Evolutionary conservation across 2,329 filamentous ascomycete species (phyloP), one percentile per base, ranked within the genome.

Genomic region (Ilyonectria mors-panacis): DNA sequence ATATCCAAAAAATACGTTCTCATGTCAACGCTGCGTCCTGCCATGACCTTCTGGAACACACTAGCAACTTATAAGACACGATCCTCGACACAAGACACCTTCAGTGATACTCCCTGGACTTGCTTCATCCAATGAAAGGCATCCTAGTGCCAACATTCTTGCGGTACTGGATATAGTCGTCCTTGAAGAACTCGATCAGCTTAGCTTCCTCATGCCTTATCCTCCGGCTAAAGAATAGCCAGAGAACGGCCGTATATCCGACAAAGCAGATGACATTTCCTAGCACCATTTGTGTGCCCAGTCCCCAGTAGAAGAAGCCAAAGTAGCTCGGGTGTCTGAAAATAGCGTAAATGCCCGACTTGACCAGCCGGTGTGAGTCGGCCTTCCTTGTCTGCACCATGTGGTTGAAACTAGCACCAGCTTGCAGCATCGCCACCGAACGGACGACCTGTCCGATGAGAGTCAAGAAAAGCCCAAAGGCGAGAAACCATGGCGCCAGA

Each of bases 301-400:
- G 77, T 0, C 93, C 94, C 95, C 95, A 99, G 91, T 94, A 98
- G 81, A 97, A 99, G 84, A 98, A 99, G 4, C 95, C 96, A 83
- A 98, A 98, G 82, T 99, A 99, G 66, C 92, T 93, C 13, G 96
- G 96, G 80, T 99, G 96, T 26, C 96, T 86, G 59, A 97, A 83
- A 50, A 87, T 80, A 8, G 84, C 83, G 80, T 98, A 99, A 37
- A 98, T 83, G 1, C 96, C 96, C 30, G 85, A 85, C 0, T 92
- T 97, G 3, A 99, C 93, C n/a, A 99, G 87, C 53, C 85, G 85
- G 80, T 99, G 96, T 1, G 89, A 89, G 8, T 81, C 80, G 4
- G 90, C 87, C 75, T 90, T 92, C 68, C 85, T 89, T 70, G 88
- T 89, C 80, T 96, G 94, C 9, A 98, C 91, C 37, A 91, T 89